Evolutionary conservation across 352 stramenopile species (phyloP).

Genomic region (Pythium biforme): DNA sequence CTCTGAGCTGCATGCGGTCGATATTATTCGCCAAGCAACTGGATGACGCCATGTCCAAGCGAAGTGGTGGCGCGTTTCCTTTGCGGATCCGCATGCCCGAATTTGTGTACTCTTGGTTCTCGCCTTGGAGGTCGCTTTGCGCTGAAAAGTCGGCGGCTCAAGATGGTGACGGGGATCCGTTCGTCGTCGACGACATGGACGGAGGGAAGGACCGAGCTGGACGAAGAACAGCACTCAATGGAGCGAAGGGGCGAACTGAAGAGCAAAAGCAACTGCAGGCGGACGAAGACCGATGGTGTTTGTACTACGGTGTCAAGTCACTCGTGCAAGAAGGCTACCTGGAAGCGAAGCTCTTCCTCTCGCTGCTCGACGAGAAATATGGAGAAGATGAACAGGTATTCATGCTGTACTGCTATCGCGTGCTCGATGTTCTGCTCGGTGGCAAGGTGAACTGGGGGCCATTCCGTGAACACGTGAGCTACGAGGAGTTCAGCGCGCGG

Average conservation of each 20-base stretch:
- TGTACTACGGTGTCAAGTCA: slow-evolving; percentile 92
- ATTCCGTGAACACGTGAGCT: slow-evolving; percentile 53
- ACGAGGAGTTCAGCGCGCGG: slow-evolving; percentile 48
- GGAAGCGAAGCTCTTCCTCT: slow-evolving; percentile 91
- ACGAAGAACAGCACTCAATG: not conserved
- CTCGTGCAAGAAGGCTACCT: slow-evolving; percentile 82
- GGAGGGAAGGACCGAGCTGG: not conserved
- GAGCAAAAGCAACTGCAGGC: slow-evolving; percentile 58
- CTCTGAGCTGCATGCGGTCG: slow-evolving; percentile 87
- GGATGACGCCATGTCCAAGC: slow-evolving; percentile 72
- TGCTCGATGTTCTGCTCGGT: slow-evolving; percentile 69
- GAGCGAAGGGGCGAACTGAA: slow-evolving; percentile 21
- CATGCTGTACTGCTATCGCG: slow-evolving; percentile 86
- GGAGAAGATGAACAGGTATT: slow-evolving; percentile 92
- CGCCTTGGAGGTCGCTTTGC: slow-evolving; percentile 59
- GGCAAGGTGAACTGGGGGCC: slow-evolving; percentile 62
- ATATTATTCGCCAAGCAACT: slow-evolving; percentile 89
- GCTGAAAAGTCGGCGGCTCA: slow-evolving; percentile 42
- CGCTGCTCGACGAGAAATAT: slow-evolving; percentile 91
- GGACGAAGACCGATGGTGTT: slow-evolving; percentile 89
- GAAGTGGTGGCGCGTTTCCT: slow-evolving; percentile 41
- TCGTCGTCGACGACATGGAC: slow-evolving; percentile 28
- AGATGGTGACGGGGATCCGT: slow-evolving; percentile 9
- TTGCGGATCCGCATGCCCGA: slow-evolving; percentile 88
- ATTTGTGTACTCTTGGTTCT: slow-evolving; percentile 93